phyloP scores from a whole-genome alignment of 768 basidiomycete genomes.

The Dentipellis fragilis region DNA sequence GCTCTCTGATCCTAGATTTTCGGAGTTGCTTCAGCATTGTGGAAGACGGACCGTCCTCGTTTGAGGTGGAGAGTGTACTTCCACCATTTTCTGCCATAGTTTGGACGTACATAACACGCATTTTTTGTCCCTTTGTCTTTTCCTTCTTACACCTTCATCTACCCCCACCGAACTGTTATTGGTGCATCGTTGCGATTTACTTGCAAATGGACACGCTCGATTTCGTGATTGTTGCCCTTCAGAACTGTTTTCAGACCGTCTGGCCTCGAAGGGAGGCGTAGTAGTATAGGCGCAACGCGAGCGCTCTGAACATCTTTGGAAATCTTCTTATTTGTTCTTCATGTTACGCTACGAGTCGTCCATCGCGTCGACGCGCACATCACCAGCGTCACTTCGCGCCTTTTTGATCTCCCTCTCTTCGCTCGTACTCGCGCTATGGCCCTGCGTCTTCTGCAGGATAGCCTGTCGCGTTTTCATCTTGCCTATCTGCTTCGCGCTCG shows the following conservation, averaged over 20 bases:
- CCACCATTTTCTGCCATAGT: slow-evolving; percentile 12
- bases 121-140: neutral
- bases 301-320: too few species aligned
- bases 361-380: neutral
- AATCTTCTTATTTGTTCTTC: neutral
- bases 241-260: too few species aligned
- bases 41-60: slow-evolving; percentile 13
- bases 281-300: too few species aligned
- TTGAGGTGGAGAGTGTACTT: slow-evolving; percentile 10
- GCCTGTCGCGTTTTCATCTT: slow-evolving; percentile 16
- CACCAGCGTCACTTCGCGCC: neutral
- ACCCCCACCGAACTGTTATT: too few species aligned
- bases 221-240: too few species aligned
- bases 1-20: too few species aligned
- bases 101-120: slow-evolving; percentile 7
- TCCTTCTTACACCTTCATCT: neutral
- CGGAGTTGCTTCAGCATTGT: neutral
- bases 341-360: neutral
- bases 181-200: too few species aligned
- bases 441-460: slow-evolving; percentile 4
- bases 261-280: too few species aligned
- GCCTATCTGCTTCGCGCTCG: slow-evolving; percentile 10
- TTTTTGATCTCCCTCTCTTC: slow-evolving; percentile 1
- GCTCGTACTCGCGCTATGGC: neutral
- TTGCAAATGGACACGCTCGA: too few species aligned